Evolutionary conservation across 2,329 filamentous ascomycete species (phyloP).

Genomic region (Cercospora berteroae): DNA sequence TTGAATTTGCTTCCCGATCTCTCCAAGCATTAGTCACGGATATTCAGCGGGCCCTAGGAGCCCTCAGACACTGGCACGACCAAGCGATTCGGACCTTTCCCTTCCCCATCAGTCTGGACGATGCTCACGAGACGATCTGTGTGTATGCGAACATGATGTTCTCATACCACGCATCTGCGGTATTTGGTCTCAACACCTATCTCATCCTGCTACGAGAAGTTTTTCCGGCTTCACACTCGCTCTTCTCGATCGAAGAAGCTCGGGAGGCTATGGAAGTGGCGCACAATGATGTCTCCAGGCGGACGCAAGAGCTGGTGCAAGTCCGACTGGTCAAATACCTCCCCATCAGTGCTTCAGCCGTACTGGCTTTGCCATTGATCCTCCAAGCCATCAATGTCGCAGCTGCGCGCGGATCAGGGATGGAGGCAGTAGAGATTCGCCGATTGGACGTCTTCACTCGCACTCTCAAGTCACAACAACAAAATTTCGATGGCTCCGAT

Average conservation of each 20-base stretch:
- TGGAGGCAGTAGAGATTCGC: conserved; percentile 23
- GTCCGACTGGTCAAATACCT: conserved; percentile 25
- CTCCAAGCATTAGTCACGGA: conserved; percentile 18
- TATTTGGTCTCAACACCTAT: conserved; percentile 26
- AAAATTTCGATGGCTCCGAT: conserved; percentile 26
- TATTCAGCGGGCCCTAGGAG: conserved; percentile 19
- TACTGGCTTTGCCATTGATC: conserved; percentile 21
- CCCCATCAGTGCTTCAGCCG: conserved; percentile 23
- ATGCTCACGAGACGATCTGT: conserved; percentile 24
- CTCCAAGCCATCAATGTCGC: conserved; percentile 26
- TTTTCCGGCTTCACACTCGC: conserved; percentile 15
- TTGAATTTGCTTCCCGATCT: conserved; percentile 20
- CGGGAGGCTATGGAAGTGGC: conserved; percentile 23
- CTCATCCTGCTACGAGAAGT: conserved; percentile 24
- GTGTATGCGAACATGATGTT: conserved; percentile 30
- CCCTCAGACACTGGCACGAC: conserved; percentile 24
- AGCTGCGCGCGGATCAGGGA: conserved; percentile 24
- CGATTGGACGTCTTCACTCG: conserved; percentile 25
- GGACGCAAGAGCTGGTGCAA: conserved; percentile 27
- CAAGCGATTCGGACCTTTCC: conserved; percentile 24
- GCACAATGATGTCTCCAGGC: conserved; percentile 24
- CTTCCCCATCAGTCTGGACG: conserved; percentile 25
- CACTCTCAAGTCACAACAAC: conserved; percentile 24
- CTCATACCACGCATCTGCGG: conserved; percentile 24
- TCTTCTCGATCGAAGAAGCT: conserved; percentile 26